Percentiles rank a stretch among this genome's conserved stretches.
Evolutionary conservation across 1,284 basidiomycete genomes (phyloP).

Genomic region (Trametes hirsuta): DNA sequence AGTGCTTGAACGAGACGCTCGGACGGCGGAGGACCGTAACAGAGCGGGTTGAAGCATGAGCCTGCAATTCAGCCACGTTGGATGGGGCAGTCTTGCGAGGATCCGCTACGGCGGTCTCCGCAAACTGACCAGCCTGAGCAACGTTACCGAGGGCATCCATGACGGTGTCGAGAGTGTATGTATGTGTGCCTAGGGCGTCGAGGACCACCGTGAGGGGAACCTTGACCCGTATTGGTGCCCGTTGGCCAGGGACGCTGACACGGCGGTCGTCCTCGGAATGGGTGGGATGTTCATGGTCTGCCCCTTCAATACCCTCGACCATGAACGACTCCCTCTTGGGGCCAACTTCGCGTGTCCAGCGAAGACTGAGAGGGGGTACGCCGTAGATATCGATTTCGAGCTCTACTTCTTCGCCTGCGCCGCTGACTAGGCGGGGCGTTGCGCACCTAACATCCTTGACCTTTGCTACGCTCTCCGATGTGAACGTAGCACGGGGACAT

Average conservation of each 20-base stretch:
- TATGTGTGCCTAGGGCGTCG: constrained; percentile 63
- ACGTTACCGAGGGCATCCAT: constrained; percentile 77
- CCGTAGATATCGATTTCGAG: constrained; percentile 75
- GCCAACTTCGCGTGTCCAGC: constrained; percentile 74
- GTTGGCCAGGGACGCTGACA: constrained; percentile 17
- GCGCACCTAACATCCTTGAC: constrained; percentile 66
- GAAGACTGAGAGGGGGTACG: constrained; percentile 77
- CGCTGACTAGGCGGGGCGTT: constrained; percentile 39
- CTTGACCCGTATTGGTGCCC: constrained; percentile 56
- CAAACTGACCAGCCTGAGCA: constrained; percentile 46
- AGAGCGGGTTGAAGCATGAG: constrained; percentile 56
- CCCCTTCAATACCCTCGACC: constrained; percentile 84
- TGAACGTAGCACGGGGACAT: constrained; percentile 79
- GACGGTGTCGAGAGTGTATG: constrained; percentile 74
- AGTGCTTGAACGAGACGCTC: constrained; percentile 73
- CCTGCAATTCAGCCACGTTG: constrained; percentile 21
- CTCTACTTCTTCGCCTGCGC: constrained; percentile 64
- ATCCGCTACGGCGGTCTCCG: constrained; percentile 13
- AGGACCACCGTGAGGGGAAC: constrained; percentile 72
- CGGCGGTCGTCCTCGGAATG: constrained; percentile 24
- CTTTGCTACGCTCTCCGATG: constrained; percentile 45
- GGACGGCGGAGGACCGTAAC: constrained; percentile 81
- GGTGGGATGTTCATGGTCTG: constrained; percentile 31
- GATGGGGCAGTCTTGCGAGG: constrained; percentile 22
- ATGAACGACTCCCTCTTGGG: constrained; percentile 67